phyloP scores from a whole-genome alignment of 176 grass and related monocot species.

The Carex parvula region DNA sequence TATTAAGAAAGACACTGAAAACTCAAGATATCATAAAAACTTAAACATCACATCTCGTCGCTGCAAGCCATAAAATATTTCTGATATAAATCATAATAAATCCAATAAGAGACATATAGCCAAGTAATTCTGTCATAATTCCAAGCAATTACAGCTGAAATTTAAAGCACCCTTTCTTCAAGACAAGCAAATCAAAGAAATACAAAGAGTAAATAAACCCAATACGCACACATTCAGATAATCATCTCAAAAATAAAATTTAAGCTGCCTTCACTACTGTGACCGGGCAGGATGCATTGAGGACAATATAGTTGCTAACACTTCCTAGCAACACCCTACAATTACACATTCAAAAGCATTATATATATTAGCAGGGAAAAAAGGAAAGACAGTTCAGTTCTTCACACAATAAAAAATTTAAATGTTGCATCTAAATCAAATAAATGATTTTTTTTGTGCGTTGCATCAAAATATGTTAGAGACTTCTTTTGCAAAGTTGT shows the following conservation, averaged over 20 bases:
- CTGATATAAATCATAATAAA: conserved; percentile 6
- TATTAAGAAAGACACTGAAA: background rate
- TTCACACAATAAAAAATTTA: background rate
- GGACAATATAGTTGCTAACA: conserved; percentile 60
- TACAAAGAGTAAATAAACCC: conserved; percentile 1
- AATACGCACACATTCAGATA: background rate
- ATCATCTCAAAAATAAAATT: background rate
- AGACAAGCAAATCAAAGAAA: background rate
- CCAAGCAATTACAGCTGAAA: background rate
- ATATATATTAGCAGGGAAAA: background rate
- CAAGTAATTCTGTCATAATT: background rate
- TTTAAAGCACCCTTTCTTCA: background rate
- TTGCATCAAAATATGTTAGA: background rate
- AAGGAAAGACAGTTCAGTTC: background rate
- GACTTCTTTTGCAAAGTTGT: background rate
- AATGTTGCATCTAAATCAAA: background rate
- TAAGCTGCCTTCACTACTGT: conserved; percentile 51
- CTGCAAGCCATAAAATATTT: background rate
- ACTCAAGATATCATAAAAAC: background rate
- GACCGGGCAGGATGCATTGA: conserved; percentile 57
- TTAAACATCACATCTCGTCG: background rate
- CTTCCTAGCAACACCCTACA: conserved; percentile 70
- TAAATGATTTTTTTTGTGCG: background rate
- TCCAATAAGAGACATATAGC: background rate
- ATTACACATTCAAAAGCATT: background rate